Conservation (phyloP, 768 basidiomycete species). For the Pisolithus albus region DNA sequence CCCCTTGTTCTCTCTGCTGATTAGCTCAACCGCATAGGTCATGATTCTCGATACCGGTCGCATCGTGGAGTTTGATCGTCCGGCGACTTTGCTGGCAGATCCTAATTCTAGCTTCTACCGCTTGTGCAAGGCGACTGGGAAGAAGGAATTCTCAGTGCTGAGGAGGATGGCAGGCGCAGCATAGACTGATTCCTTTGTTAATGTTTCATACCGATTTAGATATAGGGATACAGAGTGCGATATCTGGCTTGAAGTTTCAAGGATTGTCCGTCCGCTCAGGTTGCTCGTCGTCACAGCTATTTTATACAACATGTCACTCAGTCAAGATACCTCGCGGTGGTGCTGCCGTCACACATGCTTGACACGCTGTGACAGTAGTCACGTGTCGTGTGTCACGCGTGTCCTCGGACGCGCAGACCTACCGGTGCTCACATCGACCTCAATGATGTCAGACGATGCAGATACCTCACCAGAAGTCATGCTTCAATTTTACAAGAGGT, state of each 20-base stretch:
- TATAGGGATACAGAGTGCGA: background rate
- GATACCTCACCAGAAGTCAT: conserved; percentile 54
- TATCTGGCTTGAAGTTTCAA: background rate
- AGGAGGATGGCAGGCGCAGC: conserved; percentile 54
- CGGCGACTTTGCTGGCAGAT: conserved; percentile 49
- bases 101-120: conserved; percentile 55
- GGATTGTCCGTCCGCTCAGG: too few relatives aligned
- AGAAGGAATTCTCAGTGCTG: conserved; percentile 59
- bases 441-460: conserved; percentile 10
- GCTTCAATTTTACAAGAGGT: conserved; percentile 76
- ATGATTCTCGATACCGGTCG: conserved; percentile 74
- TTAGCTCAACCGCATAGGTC: conserved; percentile 37
- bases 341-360: too few relatives aligned
- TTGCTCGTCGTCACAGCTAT: too few relatives aligned
- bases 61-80: conserved; percentile 73
- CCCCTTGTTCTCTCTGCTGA: conserved; percentile 8
- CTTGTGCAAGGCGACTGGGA: conserved; percentile 70
- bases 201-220: background rate
- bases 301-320: too few relatives aligned
- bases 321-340: too few relatives aligned
- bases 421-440: background rate
- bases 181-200: background rate
- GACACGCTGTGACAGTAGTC: background rate
- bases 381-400: conserved; percentile 17
- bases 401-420: background rate